phyloP scores from a whole-genome alignment of 2,329 filamentous ascomycete genomes.

The Pseudocercospora musae region DNA sequence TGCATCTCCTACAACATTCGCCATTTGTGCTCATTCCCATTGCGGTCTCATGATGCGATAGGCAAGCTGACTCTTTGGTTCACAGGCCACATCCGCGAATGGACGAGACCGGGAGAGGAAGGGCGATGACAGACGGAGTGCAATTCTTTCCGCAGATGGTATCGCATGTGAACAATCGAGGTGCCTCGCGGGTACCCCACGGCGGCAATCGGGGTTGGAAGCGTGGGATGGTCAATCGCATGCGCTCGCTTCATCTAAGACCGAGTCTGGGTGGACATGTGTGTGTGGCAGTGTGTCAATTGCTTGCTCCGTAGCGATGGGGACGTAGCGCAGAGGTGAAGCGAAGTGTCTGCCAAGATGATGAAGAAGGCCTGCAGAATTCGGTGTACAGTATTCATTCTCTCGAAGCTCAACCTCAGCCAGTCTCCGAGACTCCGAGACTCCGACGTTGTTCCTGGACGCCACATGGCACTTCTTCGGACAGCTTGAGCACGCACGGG shows the following conservation, averaged over 20 bases:
- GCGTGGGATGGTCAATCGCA: neutral
- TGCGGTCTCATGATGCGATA: conserved; percentile 3
- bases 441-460: neutral
- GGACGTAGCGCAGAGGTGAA: neutral
- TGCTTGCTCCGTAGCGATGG: neutral
- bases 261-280: neutral
- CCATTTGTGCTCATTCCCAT: conserved; percentile 1
- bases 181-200: neutral
- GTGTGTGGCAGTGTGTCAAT: neutral
- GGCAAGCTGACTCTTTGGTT: conserved; percentile 16
- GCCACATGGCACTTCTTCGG: neutral
- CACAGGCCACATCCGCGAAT: conserved; percentile 70
- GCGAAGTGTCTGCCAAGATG: neutral
- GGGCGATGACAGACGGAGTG: neutral
- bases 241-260: neutral
- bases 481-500: too few relatives aligned
- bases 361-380: neutral
- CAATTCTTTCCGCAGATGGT: neutral
- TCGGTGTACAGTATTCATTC: neutral
- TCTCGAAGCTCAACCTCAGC: neutral
- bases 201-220: conserved; percentile 1
- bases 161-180: neutral
- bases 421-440: too few relatives aligned
- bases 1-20: neutral
- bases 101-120: conserved; percentile 57